Evolutionary conservation across 139 green algal species (phyloP).

Genomic region (Coccomyxa sp.): DNA sequence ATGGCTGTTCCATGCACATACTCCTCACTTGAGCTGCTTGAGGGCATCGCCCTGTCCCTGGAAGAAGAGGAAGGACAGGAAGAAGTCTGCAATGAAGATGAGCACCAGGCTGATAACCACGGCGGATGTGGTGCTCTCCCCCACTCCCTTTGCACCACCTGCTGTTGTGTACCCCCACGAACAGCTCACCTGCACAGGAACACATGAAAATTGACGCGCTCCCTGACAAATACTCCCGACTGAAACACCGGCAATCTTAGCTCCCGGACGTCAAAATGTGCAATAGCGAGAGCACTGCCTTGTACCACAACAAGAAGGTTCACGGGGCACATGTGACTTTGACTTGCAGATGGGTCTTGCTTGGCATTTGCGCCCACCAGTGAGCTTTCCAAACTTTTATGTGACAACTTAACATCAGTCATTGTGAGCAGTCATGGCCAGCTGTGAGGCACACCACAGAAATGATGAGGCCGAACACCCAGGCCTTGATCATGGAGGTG

Average conservation of each 20-base stretch:
- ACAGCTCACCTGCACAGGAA: constrained; percentile 73
- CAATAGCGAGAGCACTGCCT: too few species aligned
- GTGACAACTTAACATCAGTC: too few species aligned
- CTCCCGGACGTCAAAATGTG: too few species aligned
- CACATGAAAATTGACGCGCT: not conserved
- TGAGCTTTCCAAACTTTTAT: too few species aligned
- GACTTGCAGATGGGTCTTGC: too few species aligned
- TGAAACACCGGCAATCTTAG: too few species aligned
- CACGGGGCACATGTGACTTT: too few species aligned
- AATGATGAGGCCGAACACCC: constrained; percentile 91
- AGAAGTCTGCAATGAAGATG: constrained; percentile 98
- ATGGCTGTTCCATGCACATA: not conserved
- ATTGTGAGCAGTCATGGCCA: too few species aligned
- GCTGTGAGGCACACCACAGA: constrained; percentile 44
- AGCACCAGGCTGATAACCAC: constrained; percentile 96
- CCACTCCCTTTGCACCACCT: constrained; percentile 97
- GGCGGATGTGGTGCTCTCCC: constrained; percentile 92
- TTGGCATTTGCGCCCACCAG: too few species aligned
- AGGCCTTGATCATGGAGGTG: constrained; percentile 85
- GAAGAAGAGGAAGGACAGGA: constrained; percentile 95
- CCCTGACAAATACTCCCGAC: not conserved
- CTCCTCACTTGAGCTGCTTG: constrained; percentile 37
- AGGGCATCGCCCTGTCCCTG: constrained; percentile 74
- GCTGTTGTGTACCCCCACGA: constrained; percentile 96
- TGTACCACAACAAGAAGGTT: too few species aligned